Evolutionary conservation across 2,329 filamentous ascomycete genomes (phyloP).

Genomic region (Cytospora leucostoma): DNA sequence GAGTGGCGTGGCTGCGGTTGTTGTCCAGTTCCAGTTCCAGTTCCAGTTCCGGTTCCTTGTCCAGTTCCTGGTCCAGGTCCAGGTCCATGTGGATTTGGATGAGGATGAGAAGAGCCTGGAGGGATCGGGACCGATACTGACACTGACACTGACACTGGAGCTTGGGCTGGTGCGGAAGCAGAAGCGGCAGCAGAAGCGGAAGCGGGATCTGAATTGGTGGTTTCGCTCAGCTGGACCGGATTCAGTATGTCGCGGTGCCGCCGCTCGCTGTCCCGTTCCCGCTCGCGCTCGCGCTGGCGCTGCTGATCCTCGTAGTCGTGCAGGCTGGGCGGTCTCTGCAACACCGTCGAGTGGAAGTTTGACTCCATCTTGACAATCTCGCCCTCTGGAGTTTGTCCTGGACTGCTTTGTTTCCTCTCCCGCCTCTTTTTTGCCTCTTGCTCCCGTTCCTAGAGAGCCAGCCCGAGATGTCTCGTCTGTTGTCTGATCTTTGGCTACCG

Average conservation of each 20-base stretch:
- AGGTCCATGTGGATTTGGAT: not conserved
- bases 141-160: not conserved
- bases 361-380: constrained; percentile 43
- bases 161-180: constrained; percentile 21
- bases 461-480: constrained; percentile 21
- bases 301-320: constrained; percentile 42
- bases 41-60: no score
- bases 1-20: constrained; percentile 43
- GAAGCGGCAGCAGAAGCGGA: constrained; percentile 17
- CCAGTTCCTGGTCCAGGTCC: not conserved
- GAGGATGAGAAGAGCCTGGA: not conserved
- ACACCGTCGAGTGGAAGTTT: constrained; percentile 52
- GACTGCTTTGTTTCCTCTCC: not conserved
- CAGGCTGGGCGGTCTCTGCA: constrained; percentile 47
- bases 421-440: not conserved
- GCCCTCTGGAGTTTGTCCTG: not conserved
- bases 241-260: constrained; percentile 52
- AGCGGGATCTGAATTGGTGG: constrained; percentile 22
- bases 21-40: not conserved
- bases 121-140: not conserved
- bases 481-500: constrained; percentile 13
- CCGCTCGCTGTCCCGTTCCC: constrained; percentile 32
- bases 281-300: constrained; percentile 22
- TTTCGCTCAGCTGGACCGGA: constrained; percentile 33
- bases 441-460: constrained; percentile 12